Conservation (phyloP, 371 early-diverging fungal species). For the Haplosporangium sp. region DNA sequence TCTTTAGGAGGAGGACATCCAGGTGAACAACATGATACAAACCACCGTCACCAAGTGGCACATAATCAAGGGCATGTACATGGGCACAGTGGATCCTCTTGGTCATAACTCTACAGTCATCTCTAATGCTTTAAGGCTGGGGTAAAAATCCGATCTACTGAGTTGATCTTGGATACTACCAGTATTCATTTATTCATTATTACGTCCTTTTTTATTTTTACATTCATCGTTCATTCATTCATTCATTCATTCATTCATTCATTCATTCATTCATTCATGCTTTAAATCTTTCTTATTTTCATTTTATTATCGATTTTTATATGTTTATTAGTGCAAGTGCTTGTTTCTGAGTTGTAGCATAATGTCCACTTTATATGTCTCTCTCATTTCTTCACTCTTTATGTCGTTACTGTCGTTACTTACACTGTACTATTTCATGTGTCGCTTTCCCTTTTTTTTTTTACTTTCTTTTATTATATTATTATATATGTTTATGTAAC, state of each 20-base stretch:
- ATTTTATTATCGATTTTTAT: background rate
- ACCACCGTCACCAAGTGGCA: slow-evolving; percentile 28
- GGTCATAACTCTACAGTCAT: slow-evolving; percentile 10
- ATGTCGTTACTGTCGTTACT: background rate
- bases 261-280: background rate
- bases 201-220: background rate
- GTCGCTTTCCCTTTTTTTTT: slow-evolving; percentile 3
- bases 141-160: too few species aligned
- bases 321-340: background rate
- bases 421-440: slow-evolving; percentile 7
- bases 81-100: slow-evolving; percentile 23
- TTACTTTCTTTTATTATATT: background rate
- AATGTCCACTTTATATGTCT: background rate
- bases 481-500: background rate
- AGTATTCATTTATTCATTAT: background rate
- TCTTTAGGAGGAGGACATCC: slow-evolving; percentile 7
- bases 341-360: slow-evolving; percentile 1
- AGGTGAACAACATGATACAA: slow-evolving; percentile 29
- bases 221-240: background rate
- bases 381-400: background rate
- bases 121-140: background rate
- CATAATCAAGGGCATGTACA: slow-evolving; percentile 19
- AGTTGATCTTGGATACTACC: too few species aligned
- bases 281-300: background rate
- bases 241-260: background rate